phyloP scores from a whole-genome alignment of 2,329 filamentous ascomycete genomes.

The Epichloe aotearoae region DNA sequence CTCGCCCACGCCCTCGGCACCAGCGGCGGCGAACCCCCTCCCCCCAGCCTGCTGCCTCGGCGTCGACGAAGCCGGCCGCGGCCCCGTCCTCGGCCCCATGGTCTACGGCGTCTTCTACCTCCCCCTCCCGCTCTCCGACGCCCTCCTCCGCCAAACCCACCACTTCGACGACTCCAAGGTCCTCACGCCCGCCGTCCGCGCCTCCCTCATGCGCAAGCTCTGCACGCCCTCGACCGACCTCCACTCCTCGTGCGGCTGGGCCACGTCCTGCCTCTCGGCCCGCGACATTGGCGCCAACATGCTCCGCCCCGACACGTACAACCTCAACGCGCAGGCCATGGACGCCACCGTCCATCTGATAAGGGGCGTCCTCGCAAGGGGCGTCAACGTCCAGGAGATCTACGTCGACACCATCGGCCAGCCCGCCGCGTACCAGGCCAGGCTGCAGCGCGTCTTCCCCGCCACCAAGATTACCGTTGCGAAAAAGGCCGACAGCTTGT shows the following conservation, averaged over 20 bases:
- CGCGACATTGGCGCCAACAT: slow-evolving; percentile 70
- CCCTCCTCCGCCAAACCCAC: slow-evolving; percentile 63
- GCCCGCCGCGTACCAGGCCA: slow-evolving; percentile 71
- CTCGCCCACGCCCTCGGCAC: slow-evolving; percentile 7
- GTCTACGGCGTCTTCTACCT: slow-evolving; percentile 63
- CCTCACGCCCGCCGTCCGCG: slow-evolving; percentile 67
- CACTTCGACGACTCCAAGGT: slow-evolving; percentile 95
- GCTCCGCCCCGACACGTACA: slow-evolving; percentile 60
- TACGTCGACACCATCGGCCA: slow-evolving; percentile 92
- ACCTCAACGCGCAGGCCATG: slow-evolving; percentile 92
- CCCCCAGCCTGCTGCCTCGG: slow-evolving; percentile 56
- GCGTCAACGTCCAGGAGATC: slow-evolving; percentile 76
- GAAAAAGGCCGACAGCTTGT: slow-evolving; percentile 87
- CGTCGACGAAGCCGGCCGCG: slow-evolving; percentile 86
- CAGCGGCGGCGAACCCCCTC: neutral
- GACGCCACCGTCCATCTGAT: slow-evolving; percentile 82
- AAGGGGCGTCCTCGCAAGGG: slow-evolving; percentile 56
- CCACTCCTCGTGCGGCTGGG: slow-evolving; percentile 59
- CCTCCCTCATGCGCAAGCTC: slow-evolving; percentile 53
- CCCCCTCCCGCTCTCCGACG: slow-evolving; percentile 55
- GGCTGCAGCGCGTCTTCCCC: slow-evolving; percentile 74
- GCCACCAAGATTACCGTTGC: slow-evolving; percentile 61
- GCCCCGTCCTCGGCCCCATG: slow-evolving; percentile 79
- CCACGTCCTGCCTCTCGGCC: slow-evolving; percentile 70
- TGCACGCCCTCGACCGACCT: slow-evolving; percentile 48